These are phyloP conservation scores for Ploettnerulaceae sp. DNA, from an alignment of 2,329 filamentous ascomycete genomes.

Conservation along the genomic window DNA sequence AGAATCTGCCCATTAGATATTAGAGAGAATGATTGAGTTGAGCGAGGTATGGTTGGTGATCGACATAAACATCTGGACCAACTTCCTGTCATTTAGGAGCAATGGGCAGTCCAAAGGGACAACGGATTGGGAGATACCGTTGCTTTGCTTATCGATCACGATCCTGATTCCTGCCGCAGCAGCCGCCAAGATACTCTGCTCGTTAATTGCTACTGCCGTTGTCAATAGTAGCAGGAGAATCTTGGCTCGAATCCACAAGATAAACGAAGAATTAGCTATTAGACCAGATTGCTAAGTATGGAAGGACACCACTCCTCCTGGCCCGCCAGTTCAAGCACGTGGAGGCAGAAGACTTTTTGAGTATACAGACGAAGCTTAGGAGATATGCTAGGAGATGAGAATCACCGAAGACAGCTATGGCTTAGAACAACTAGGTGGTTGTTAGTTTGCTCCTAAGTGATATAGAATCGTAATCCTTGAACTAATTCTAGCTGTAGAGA, in stretches of 20 bases:
- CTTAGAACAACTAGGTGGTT: not conserved
- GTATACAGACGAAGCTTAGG: constrained; percentile 2
- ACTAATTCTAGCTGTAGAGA: too few species aligned
- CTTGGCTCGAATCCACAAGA: not conserved
- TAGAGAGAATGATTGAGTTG: not conserved
- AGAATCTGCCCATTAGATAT: not conserved
- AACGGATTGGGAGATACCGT: not conserved
- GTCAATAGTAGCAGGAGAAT: not conserved
- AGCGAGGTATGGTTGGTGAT: not conserved
- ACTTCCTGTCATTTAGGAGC: not conserved
- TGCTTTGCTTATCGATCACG: not conserved
- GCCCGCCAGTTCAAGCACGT: not conserved
- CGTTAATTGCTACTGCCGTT: not conserved
- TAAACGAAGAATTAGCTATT: not conserved
- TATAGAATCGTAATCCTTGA: too few species aligned
- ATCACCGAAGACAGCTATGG: not conserved
- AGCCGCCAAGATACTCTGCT: constrained; percentile 1
- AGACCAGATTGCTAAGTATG: not conserved
- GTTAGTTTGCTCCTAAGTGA: too few species aligned
- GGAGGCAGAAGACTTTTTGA: not conserved
- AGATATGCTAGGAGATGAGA: not conserved
- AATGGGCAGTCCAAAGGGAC: not conserved
- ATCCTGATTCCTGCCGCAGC: not conserved
- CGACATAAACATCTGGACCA: not conserved
- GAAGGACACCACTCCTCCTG: not conserved